Conservation (phyloP, 1,284 basidiomycete genomes). For the Tilletia walkeri region DNA sequence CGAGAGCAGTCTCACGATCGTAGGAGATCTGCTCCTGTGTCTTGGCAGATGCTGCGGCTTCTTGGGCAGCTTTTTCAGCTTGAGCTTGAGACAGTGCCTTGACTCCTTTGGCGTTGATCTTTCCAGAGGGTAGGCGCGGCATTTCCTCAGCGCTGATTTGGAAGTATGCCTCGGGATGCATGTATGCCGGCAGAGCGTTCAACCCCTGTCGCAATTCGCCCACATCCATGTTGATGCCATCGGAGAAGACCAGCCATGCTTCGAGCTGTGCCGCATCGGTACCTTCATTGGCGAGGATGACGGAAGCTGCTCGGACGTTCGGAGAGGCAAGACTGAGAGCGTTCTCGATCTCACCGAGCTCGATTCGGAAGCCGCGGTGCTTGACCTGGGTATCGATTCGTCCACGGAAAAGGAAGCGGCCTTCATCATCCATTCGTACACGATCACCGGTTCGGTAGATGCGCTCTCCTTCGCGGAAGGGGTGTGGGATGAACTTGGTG, state of each 20-base stretch:
- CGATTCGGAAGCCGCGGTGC: conserved; percentile 12
- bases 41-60: neutral
- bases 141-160: conserved; percentile 19
- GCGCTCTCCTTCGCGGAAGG: no score
- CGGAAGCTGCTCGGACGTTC: conserved; percentile 20
- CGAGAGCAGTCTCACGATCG: conserved; percentile 12
- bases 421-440: no score
- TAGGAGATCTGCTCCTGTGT: neutral
- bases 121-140: conserved; percentile 23
- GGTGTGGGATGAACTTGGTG: no score
- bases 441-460: no score
- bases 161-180: conserved; percentile 21
- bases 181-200: conserved; percentile 18
- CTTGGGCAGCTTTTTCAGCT: conserved; percentile 10
- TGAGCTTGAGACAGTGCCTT: conserved; percentile 14
- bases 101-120: conserved; percentile 23
- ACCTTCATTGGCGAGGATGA: conserved; percentile 17
- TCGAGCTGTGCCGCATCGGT: conserved; percentile 15
- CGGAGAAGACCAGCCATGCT: conserved; percentile 14
- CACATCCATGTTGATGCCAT: neutral
- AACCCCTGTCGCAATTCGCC: neutral
- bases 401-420: no score
- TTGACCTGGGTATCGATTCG: neutral
- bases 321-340: no score
- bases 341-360: conserved; percentile 6